phyloP scores from a whole-genome alignment of 2,329 filamentous ascomycete species.

The Paracoccidioides lutzii region DNA sequence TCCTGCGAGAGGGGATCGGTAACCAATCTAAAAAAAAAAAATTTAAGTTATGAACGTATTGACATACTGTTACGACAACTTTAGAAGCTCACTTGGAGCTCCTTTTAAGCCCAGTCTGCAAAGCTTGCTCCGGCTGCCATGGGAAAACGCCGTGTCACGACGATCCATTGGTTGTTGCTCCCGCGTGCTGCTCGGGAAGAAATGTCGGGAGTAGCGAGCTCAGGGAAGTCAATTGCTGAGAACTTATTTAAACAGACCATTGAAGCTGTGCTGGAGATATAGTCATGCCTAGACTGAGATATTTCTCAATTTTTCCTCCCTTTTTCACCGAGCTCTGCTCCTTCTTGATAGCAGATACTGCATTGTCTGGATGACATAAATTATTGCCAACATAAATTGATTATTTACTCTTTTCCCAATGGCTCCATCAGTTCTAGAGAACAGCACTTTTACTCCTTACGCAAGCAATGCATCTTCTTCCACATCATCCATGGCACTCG shows the following conservation, averaged over 20 bases:
- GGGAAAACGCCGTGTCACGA: neutral
- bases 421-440: constrained; percentile 1
- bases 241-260: neutral
- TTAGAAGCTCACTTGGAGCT: no score
- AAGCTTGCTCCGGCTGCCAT: neutral
- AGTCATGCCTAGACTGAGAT: neutral
- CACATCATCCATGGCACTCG: neutral
- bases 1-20: neutral
- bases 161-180: neutral
- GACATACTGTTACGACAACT: no score
- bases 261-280: neutral
- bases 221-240: neutral
- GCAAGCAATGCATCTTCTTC: neutral
- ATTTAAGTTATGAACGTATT: no score
- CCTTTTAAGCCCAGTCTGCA: neutral
- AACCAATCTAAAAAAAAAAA: neutral
- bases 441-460: neutral
- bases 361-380: neutral
- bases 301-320: neutral
- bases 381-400: neutral
- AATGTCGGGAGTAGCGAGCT: neutral
- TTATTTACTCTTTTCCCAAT: neutral
- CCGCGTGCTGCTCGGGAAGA: neutral
- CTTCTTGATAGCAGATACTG: neutral
- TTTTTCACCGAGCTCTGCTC: neutral